Percentiles rank a stretch among this genome's conserved stretches.
Conservation (phyloP, 768 basidiomycete genomes). For the Saitozyma podzolica region DNA sequence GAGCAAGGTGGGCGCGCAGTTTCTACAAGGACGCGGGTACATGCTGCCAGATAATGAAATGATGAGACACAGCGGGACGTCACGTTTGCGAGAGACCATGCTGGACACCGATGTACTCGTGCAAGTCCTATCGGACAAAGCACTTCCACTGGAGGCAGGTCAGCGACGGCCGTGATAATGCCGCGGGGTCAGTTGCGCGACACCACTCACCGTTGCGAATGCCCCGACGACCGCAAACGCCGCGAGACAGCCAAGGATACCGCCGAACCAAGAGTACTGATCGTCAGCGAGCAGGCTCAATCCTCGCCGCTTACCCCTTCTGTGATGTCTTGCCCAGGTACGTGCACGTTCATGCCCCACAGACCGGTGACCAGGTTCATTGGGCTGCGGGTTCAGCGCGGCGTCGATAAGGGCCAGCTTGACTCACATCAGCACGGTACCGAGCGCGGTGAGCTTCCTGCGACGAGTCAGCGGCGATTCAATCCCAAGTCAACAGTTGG, state of each 20-base stretch:
- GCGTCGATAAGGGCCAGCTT: background rate
- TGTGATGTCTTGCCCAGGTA: conserved; percentile 63
- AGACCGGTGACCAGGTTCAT: conserved; percentile 88
- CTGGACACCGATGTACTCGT: no score
- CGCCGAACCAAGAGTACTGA: conserved; percentile 75
- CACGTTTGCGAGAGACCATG: no score
- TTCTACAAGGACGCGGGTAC: no score
- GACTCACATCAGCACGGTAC: conserved; percentile 90
- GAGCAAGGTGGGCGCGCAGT: no score
- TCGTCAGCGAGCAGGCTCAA: conserved; percentile 4
- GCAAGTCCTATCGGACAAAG: conserved; percentile 11
- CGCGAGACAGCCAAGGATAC: conserved; percentile 76
- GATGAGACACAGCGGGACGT: no score
- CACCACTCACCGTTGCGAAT: conserved; percentile 47
- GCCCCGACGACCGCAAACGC: conserved; percentile 75
- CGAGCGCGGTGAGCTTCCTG: conserved; percentile 86
- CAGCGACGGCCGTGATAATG: background rate
- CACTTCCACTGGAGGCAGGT: conserved; percentile 23
- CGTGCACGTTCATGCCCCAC: conserved; percentile 99
- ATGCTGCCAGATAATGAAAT: no score
- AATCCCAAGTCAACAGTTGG: background rate
- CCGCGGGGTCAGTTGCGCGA: no score
- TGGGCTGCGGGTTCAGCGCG: conserved; percentile 31
- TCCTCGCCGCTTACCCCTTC: conserved; percentile 38
- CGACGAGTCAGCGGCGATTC: background rate